These are phyloP conservation scores for Arxiozyma bovina DNA, from an alignment of 1,139 yeast species.

Conservation along the genomic window DNA sequence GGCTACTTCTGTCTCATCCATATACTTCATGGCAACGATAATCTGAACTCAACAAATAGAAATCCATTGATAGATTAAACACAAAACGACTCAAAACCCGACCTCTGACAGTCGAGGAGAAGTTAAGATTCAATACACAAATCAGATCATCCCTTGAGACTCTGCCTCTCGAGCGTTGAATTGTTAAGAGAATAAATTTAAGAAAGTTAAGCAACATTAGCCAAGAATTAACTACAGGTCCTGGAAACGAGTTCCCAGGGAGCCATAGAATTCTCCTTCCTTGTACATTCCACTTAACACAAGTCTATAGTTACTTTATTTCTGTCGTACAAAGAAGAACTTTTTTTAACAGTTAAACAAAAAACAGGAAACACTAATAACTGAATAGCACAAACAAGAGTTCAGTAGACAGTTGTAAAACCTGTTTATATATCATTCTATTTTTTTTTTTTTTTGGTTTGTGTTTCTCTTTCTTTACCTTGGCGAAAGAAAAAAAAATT, in stretches of 20 bases:
- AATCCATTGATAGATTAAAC: conserved; percentile 5
- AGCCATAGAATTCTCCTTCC: conserved; percentile 23
- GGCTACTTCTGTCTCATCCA: conserved; percentile 64
- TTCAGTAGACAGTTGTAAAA: not conserved
- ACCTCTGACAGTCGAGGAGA: conserved; percentile 36
- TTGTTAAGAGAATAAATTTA: conserved; percentile 39
- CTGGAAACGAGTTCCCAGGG: conserved; percentile 10
- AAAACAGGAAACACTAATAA: not conserved
- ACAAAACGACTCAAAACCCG: conserved; percentile 49
- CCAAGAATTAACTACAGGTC: conserved; percentile 24
- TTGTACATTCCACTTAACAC: conserved; percentile 35
- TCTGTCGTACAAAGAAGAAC: not conserved
- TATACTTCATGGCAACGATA: conserved; percentile 31
- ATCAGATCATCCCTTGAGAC: conserved; percentile 27
- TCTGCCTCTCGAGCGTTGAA: conserved; percentile 62
- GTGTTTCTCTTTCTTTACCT: not conserved
- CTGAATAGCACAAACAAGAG: not conserved
- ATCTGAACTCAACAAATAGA: conserved; percentile 1
- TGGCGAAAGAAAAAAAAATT: not conserved
- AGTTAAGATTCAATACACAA: conserved; percentile 15
- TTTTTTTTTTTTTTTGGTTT: not conserved
- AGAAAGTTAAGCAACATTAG: conserved; percentile 29
- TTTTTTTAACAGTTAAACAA: not conserved
- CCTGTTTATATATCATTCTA: not conserved
- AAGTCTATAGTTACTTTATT: conserved; percentile 36